These are phyloP conservation scores for Raffaelea albimanens DNA, from an alignment of 2,329 filamentous ascomycete genomes.

Conservation along the genomic window DNA sequence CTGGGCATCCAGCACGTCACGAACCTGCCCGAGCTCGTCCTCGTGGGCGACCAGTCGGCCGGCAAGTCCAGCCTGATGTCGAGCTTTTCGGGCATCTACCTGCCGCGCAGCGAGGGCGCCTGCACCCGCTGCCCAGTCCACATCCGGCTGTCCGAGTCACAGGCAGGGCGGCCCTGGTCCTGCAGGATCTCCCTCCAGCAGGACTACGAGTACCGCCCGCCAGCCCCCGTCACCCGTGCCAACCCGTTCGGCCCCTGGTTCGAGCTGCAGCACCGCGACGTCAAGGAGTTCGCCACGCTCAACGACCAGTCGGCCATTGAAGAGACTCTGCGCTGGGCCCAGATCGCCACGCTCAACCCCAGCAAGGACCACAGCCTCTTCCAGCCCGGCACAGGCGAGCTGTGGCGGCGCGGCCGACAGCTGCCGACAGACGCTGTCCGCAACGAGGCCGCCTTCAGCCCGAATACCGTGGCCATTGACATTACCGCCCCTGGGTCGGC, in stretches of 20 bases:
- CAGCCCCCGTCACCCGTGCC: slow-evolving; percentile 28
- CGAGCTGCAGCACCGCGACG: slow-evolving; percentile 32
- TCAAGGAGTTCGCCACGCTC: slow-evolving; percentile 55
- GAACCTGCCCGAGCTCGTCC: slow-evolving; percentile 66
- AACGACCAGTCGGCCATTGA: slow-evolving; percentile 54
- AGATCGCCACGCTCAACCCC: slow-evolving; percentile 68
- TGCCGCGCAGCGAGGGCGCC: slow-evolving; percentile 60
- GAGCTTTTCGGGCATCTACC: slow-evolving; percentile 57
- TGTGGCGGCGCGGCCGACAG: slow-evolving; percentile 6
- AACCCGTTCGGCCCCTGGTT: slow-evolving; percentile 60
- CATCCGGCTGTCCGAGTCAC: slow-evolving; percentile 56
- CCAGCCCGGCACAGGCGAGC: slow-evolving; percentile 30
- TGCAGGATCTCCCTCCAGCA: slow-evolving; percentile 59
- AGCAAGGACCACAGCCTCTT: slow-evolving; percentile 40
- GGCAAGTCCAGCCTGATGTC: slow-evolving; percentile 68
- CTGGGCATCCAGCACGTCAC: slow-evolving; percentile 65
- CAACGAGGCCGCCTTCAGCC: slow-evolving; percentile 61
- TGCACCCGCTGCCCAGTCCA: slow-evolving; percentile 77
- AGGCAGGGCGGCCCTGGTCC: slow-evolving; percentile 46
- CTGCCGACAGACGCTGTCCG: background rate
- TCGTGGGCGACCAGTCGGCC: slow-evolving; percentile 76
- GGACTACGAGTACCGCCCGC: slow-evolving; percentile 36
- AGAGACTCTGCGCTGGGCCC: slow-evolving; percentile 60
- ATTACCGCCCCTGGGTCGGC: slow-evolving; percentile 64
- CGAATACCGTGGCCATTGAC: slow-evolving; percentile 69